A percentile compares a stretch with the other conserved stretches of the same genome.
These are phyloP conservation scores for Penicillium maclennaniae DNA, from an alignment of 495 filamentous ascomycete genomes.

Conservation along the genomic window DNA sequence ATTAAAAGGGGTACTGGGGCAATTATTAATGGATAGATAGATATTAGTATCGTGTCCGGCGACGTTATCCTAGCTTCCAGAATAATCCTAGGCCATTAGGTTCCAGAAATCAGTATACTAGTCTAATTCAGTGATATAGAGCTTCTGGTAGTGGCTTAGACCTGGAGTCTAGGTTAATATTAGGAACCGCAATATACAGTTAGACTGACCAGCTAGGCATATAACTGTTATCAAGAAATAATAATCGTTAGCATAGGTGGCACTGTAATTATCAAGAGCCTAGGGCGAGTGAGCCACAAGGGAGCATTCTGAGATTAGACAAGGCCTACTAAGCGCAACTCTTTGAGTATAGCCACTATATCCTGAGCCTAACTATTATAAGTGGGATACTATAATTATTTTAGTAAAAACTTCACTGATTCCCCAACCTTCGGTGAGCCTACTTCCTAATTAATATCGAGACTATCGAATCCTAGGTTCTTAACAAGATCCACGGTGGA, in stretches of 20 bases:
- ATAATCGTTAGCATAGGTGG: conserved; percentile 37
- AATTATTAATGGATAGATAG: conserved; percentile 48
- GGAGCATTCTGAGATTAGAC: not conserved
- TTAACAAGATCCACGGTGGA: conserved; percentile 62
- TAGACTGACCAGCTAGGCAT: conserved; percentile 14
- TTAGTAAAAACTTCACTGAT: not conserved
- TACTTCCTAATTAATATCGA: conserved; percentile 64
- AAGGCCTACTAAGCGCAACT: conserved; percentile 40
- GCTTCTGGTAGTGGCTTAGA: conserved; percentile 54
- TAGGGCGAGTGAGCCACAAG: conserved; percentile 5
- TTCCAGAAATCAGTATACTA: conserved; percentile 64
- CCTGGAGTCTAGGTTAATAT: conserved; percentile 35
- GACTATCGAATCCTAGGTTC: conserved; percentile 59
- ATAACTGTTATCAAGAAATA: conserved; percentile 70
- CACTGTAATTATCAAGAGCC: conserved; percentile 61
- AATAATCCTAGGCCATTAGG: conserved; percentile 78
- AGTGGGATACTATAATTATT: conserved; percentile 26
- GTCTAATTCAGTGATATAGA: conserved; percentile 61
- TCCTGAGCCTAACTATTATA: conserved; percentile 51
- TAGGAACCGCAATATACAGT: not conserved
- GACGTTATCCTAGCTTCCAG: conserved; percentile 63
- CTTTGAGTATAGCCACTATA: conserved; percentile 59
- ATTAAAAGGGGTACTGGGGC: conserved; percentile 62
- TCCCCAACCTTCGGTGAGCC: not conserved
- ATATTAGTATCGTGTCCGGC: conserved; percentile 79